Evolutionary conservation across 2,329 filamentous ascomycete species (phyloP).

Genomic region (Chrysoporthe puriensis): DNA sequence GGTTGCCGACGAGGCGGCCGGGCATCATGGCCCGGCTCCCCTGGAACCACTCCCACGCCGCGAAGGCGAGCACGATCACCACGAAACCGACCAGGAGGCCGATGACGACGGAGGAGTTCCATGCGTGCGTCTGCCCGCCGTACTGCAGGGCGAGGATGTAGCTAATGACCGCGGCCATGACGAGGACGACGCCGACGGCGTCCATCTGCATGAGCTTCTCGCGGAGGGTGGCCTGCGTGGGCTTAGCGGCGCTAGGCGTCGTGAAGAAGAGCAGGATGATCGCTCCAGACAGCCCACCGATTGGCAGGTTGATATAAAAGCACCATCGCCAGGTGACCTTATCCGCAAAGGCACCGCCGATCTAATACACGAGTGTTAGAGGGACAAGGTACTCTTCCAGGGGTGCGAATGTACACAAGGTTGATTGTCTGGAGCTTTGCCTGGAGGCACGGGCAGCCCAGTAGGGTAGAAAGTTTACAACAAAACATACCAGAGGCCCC

Average conservation of each 20-base stretch:
- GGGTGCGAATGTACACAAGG: too few relatives aligned
- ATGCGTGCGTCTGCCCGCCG: slow-evolving; percentile 45
- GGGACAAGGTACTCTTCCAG: neutral
- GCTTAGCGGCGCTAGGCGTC: slow-evolving; percentile 39
- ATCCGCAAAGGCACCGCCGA: slow-evolving; percentile 35
- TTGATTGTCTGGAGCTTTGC: too few relatives aligned
- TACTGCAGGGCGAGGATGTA: slow-evolving; percentile 48
- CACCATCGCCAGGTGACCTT: slow-evolving; percentile 37
- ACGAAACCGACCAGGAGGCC: slow-evolving; percentile 40
- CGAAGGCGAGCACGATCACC: slow-evolving; percentile 36
- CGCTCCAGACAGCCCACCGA: slow-evolving; percentile 35
- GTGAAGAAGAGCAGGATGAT: slow-evolving; percentile 41
- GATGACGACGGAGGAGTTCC: slow-evolving; percentile 41
- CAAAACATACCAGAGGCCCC: slow-evolving; percentile 30
- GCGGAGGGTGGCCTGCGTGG: slow-evolving; percentile 35
- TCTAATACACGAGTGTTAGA: neutral
- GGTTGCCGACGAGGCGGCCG: slow-evolving; percentile 46
- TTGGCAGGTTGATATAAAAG: slow-evolving; percentile 40
- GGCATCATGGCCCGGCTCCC: slow-evolving; percentile 56
- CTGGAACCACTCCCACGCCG: slow-evolving; percentile 38
- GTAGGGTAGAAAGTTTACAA: slow-evolving; percentile 9
- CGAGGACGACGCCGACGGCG: slow-evolving; percentile 41
- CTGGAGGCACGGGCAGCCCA: too few relatives aligned
- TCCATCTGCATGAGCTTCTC: slow-evolving; percentile 50
- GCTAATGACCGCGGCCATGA: slow-evolving; percentile 45